These are phyloP conservation scores for Trametes hirsuta DNA, from an alignment of 1,284 basidiomycete genomes.

Conservation along the genomic window DNA sequence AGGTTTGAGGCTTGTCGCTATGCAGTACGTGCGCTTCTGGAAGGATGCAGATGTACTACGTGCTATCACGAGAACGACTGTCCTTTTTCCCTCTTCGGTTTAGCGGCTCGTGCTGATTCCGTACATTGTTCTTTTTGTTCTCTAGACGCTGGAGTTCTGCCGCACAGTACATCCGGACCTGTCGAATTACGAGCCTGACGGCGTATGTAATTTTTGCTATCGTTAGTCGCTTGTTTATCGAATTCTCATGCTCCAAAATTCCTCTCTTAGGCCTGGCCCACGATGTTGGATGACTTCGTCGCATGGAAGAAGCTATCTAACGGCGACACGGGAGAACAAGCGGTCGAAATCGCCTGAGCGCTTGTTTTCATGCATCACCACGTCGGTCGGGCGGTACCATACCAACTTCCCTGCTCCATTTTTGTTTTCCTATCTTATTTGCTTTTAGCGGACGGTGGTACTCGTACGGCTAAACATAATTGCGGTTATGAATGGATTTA, in stretches of 20 bases:
- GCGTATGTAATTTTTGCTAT: slow-evolving; percentile 47
- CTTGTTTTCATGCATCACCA: not conserved
- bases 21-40: not conserved
- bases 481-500: too few species aligned
- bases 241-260: slow-evolving; percentile 1
- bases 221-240: not conserved
- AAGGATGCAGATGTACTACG: not conserved
- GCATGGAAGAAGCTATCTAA: slow-evolving; percentile 53
- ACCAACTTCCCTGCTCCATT: not conserved
- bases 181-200: slow-evolving; percentile 70
- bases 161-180: slow-evolving; percentile 61
- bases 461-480: too few species aligned
- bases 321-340: not conserved
- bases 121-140: not conserved
- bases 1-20: slow-evolving; percentile 22
- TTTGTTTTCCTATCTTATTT: not conserved
- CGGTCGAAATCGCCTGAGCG: not conserved
- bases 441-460: not conserved
- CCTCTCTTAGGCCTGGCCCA: slow-evolving; percentile 70
- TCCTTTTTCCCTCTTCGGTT: slow-evolving; percentile 6
- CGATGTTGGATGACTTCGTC: slow-evolving; percentile 75
- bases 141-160: slow-evolving; percentile 57
- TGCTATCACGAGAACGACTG: not conserved
- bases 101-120: not conserved
- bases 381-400: not conserved